Conservation (phyloP, 108 stramenopile genomes). For the Conticribra guillardii region DNA sequence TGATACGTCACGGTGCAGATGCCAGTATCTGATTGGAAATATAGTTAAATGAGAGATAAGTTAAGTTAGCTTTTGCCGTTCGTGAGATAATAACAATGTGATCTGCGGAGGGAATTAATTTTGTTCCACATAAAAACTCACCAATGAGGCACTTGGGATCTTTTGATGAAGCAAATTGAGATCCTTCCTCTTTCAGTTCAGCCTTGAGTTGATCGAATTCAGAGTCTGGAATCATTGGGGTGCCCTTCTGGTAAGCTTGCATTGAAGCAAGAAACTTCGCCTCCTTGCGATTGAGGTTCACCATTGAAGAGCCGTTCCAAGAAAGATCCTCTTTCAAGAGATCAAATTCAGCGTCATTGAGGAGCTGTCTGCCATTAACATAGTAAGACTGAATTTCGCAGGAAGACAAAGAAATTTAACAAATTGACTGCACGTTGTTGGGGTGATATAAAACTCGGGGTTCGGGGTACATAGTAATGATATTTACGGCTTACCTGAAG, state of each 20-base stretch:
- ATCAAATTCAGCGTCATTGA: slow-evolving; percentile 92
- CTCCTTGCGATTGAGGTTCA: slow-evolving; percentile 89
- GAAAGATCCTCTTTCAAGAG: slow-evolving; percentile 91
- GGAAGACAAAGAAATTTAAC: neutral
- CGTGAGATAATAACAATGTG: no score
- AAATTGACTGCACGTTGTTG: neutral
- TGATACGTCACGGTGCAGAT: slow-evolving; percentile 91
- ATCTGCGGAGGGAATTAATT: neutral
- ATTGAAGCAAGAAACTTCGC: slow-evolving; percentile 85
- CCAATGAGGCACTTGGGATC: slow-evolving; percentile 96
- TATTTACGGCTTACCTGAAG: slow-evolving; percentile 84
- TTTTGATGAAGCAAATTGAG: slow-evolving; percentile 84
- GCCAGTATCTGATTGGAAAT: slow-evolving; percentile 69
- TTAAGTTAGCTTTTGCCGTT: no score
- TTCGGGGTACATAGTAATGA: no score
- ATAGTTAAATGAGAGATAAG: neutral
- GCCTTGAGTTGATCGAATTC: slow-evolving; percentile 90
- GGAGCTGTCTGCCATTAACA: slow-evolving; percentile 81
- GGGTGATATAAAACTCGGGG: neutral
- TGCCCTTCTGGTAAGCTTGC: slow-evolving; percentile 89
- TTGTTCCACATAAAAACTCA: slow-evolving; percentile 9
- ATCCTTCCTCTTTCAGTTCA: slow-evolving; percentile 84
- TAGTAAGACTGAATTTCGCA: slow-evolving; percentile 80
- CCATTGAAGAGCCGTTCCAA: slow-evolving; percentile 86
- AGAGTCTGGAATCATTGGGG: slow-evolving; percentile 75